phyloP scores from a whole-genome alignment of 2,329 filamentous ascomycete species.

The Thielaviopsis populi region DNA sequence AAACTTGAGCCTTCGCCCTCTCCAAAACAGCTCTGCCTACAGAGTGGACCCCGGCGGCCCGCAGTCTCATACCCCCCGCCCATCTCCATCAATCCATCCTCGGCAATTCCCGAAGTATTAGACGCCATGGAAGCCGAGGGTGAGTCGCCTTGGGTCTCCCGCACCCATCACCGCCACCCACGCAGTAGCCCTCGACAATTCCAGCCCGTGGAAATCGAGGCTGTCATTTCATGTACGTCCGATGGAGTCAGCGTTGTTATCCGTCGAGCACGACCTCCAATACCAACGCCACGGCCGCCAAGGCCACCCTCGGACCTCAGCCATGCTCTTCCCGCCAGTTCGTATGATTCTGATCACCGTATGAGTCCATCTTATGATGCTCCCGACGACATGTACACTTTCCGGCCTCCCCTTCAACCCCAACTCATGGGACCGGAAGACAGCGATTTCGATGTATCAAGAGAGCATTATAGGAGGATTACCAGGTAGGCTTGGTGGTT shows the following conservation, averaged over 20 bases:
- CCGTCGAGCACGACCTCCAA: constrained; percentile 54
- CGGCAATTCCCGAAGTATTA: constrained; percentile 10
- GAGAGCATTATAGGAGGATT: neutral
- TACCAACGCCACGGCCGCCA: constrained; percentile 43
- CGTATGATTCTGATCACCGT: neutral
- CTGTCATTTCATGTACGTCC: constrained; percentile 81
- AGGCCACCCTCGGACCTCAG: constrained; percentile 29
- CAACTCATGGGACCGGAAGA: constrained; percentile 32
- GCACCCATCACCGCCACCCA: constrained; percentile 23
- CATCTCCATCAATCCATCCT: constrained; percentile 11
- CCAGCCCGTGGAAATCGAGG: constrained; percentile 54
- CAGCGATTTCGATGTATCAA: constrained; percentile 30
- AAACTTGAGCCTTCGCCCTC: constrained; percentile 11
- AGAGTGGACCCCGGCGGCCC: constrained; percentile 1
- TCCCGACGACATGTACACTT: constrained; percentile 30
- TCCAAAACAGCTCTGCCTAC: constrained; percentile 8
- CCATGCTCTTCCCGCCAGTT: constrained; percentile 16
- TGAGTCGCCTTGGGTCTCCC: constrained; percentile 21
- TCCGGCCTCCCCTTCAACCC: constrained; percentile 29
- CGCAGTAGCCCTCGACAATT: neutral
- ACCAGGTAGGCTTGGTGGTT: neutral
- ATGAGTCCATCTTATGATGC: constrained; percentile 26
- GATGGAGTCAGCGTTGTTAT: constrained; percentile 75
- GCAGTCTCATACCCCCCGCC: constrained; percentile 13
- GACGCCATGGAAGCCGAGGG: constrained; percentile 24